Percentiles rank a stretch among this genome's conserved stretches.
phyloP scores from a whole-genome alignment of 192 early-diverging fungal species.

The Mortierella claussenii region DNA sequence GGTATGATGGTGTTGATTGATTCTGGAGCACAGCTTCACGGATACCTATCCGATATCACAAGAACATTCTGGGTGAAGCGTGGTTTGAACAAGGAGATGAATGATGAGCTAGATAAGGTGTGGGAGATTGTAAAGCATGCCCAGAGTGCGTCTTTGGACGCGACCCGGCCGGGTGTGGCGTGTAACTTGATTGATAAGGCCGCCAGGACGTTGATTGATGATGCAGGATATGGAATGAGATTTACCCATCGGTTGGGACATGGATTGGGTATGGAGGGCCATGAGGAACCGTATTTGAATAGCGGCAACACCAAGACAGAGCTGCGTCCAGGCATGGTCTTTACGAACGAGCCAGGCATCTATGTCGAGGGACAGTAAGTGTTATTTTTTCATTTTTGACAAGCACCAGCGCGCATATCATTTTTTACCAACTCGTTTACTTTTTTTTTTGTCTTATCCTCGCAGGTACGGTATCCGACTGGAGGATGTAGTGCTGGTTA shows the following conservation, averaged over 20 bases:
- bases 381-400: slow-evolving; percentile 8
- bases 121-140: slow-evolving; percentile 61
- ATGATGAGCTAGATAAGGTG: slow-evolving; percentile 53
- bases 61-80: slow-evolving; percentile 59
- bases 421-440: too few relatives aligned
- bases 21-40: slow-evolving; percentile 56
- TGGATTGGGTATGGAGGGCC: slow-evolving; percentile 63
- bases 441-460: background rate
- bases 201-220: slow-evolving; percentile 49
- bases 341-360: slow-evolving; percentile 65
- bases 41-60: slow-evolving; percentile 61
- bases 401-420: background rate
- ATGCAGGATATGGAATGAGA: slow-evolving; percentile 52
- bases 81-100: slow-evolving; percentile 32
- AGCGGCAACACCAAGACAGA: slow-evolving; percentile 54
- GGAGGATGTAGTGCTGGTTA: slow-evolving; percentile 54
- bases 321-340: slow-evolving; percentile 58
- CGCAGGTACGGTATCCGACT: slow-evolving; percentile 44
- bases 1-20: slow-evolving; percentile 61
- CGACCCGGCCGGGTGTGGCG: slow-evolving; percentile 20
- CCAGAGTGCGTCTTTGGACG: slow-evolving; percentile 50
- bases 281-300: slow-evolving; percentile 66
- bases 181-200: slow-evolving; percentile 62
- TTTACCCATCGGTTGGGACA: slow-evolving; percentile 66
- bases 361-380: slow-evolving; percentile 59